Percentiles rank a stretch among this genome's conserved stretches.
phyloP scores from a whole-genome alignment of 169 alveolate species.

The Plasmodium yoelii region DNA sequence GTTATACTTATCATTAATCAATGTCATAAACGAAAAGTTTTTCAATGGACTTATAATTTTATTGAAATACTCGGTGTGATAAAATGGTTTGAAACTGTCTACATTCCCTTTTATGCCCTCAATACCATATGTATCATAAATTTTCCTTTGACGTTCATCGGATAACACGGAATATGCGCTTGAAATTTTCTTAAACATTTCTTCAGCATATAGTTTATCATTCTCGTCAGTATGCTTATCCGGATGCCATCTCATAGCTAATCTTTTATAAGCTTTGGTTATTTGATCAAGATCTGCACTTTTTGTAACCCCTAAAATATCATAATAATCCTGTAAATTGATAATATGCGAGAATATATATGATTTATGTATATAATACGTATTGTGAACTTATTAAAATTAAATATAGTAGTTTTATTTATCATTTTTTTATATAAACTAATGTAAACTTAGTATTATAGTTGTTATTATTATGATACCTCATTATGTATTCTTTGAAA shows the following conservation, averaged over 20 bases:
- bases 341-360: no score
- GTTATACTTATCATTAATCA: slow-evolving; percentile 4
- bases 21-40: slow-evolving; percentile 77
- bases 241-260: slow-evolving; percentile 95
- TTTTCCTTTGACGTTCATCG: slow-evolving; percentile 93
- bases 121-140: slow-evolving; percentile 95
- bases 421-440: no score
- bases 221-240: slow-evolving; percentile 35
- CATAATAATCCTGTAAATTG: slow-evolving; percentile 80
- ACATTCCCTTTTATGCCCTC: slow-evolving; percentile 94
- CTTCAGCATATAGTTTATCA: slow-evolving; percentile 81
- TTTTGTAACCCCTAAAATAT: slow-evolving; percentile 81
- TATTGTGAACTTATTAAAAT: no score
- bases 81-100: neutral
- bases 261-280: slow-evolving; percentile 92
- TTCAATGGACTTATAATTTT: slow-evolving; percentile 85
- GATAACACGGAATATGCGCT: slow-evolving; percentile 95
- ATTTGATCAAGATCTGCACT: slow-evolving; percentile 87
- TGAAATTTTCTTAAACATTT: slow-evolving; percentile 91
- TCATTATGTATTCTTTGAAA: no score
- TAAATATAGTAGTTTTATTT: no score
- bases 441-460: no score
- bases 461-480: no score
- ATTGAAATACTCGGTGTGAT: slow-evolving; percentile 82
- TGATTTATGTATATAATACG: no score